Evolutionary conservation across 2,329 filamentous ascomycete genomes (phyloP).

Genomic region (Xylaria sp.): DNA sequence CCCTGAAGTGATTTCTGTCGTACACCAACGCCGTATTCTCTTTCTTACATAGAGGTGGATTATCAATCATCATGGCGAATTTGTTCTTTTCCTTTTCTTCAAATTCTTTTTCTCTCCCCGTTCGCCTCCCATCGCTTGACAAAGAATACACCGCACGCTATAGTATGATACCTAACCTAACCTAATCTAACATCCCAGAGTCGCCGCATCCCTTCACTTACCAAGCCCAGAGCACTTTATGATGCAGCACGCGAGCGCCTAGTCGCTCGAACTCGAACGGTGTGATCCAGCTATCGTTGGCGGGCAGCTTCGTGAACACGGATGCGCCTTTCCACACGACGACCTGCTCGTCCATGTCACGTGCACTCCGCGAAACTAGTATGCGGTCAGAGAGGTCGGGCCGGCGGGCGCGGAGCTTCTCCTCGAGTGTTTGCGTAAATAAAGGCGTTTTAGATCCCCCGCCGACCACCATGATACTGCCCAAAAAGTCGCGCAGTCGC

Average conservation of each 20-base stretch:
- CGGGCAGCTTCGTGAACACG: conserved; percentile 90
- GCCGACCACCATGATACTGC: conserved; percentile 89
- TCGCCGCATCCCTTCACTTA: conserved; percentile 43
- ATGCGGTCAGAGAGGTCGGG: conserved; percentile 70
- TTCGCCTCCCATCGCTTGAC: neutral
- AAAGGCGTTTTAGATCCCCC: conserved; percentile 84
- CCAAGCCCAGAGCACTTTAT: conserved; percentile 78
- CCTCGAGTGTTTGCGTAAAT: conserved; percentile 85
- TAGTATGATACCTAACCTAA: neutral
- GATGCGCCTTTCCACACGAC: conserved; percentile 97
- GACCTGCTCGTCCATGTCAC: conserved; percentile 97
- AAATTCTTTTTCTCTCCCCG: neutral
- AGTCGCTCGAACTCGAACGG: conserved; percentile 87
- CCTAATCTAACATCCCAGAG: neutral
- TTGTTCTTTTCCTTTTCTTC: neutral
- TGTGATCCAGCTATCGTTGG: conserved; percentile 96
- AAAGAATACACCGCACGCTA: neutral
- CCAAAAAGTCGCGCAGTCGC: conserved; percentile 88
- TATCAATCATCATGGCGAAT: conserved; percentile 5
- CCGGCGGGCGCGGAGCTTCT: conserved; percentile 75
- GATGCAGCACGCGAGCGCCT: conserved; percentile 82
- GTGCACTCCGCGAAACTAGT: conserved; percentile 75
- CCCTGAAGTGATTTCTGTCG: conserved; percentile 3
- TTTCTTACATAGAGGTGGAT: conserved; percentile 3
- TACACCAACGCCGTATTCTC: conserved; percentile 20